Conservation (phyloP, 306 rosid species). For the Citrullus colocynthis region DNA sequence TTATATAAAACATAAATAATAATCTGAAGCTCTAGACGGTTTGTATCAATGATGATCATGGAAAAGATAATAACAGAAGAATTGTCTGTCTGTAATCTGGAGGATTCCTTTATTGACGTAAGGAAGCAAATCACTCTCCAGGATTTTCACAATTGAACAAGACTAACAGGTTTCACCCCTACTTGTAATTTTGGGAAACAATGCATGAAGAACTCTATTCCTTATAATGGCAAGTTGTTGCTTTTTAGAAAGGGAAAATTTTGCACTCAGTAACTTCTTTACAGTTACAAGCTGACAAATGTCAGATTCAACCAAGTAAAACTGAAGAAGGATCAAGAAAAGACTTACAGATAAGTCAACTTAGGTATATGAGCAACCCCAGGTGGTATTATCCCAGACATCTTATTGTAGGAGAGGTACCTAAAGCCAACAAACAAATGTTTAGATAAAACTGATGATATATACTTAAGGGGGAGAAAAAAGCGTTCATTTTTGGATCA, state of each 20-base stretch:
- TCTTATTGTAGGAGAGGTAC: slow-evolving; percentile 87
- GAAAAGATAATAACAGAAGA: neutral
- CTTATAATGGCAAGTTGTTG: neutral
- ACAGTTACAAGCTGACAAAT: neutral
- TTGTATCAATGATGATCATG: neutral
- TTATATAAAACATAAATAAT: too few relatives aligned
- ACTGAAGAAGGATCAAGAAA: slow-evolving; percentile 7
- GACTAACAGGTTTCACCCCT: neutral
- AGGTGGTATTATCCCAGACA: slow-evolving; percentile 83
- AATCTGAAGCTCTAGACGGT: too few relatives aligned
- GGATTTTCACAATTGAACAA: neutral
- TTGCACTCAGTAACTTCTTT: neutral
- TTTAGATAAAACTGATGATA: neutral
- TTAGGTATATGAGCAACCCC: slow-evolving; percentile 73
- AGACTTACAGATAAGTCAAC: slow-evolving; percentile 85
- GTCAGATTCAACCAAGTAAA: neutral
- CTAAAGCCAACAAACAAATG: slow-evolving; percentile 24
- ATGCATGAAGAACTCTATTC: neutral
- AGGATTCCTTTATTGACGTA: neutral
- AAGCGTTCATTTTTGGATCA: neutral
- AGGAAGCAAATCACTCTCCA: neutral
- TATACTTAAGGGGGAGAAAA: neutral
- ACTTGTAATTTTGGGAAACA: neutral
- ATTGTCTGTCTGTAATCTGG: neutral
- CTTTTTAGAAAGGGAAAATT: neutral